Percentiles rank a stretch among this genome's conserved stretches.
Evolutionary conservation across 805 yeast genomes (phyloP).

Genomic region (Candida easanensis): DNA sequence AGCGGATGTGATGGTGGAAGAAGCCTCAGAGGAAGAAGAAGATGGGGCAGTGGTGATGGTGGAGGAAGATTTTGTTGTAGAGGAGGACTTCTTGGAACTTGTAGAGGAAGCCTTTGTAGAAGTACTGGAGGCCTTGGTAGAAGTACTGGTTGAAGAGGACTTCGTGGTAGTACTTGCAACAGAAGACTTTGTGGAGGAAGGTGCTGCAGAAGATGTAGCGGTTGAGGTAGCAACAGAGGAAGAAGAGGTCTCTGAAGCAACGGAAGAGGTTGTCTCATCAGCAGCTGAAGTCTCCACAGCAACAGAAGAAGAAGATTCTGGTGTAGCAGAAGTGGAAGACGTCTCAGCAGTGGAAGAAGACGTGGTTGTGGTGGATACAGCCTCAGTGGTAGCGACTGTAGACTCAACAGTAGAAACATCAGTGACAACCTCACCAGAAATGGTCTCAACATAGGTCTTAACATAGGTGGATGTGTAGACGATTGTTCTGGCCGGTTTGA

Average conservation of each 20-base stretch:
- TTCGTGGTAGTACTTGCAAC: background rate
- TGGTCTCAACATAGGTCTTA: slow-evolving; percentile 20
- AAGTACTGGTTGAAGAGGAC: background rate
- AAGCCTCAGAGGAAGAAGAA: slow-evolving; percentile 1
- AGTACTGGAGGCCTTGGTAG: background rate
- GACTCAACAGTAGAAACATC: slow-evolving; percentile 13
- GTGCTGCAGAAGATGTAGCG: background rate
- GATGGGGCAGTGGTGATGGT: slow-evolving; percentile 10
- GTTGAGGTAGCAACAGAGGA: slow-evolving; percentile 4
- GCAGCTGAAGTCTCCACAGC: background rate
- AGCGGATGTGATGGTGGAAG: slow-evolving; percentile 18
- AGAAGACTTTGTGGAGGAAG: slow-evolving; percentile 1
- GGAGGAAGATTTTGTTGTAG: slow-evolving; percentile 4
- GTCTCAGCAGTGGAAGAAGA: slow-evolving; percentile 6
- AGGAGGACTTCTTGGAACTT: background rate
- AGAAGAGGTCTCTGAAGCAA: slow-evolving; percentile 2
- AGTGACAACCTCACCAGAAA: slow-evolving; percentile 20
- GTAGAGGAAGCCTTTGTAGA: slow-evolving; percentile 1
- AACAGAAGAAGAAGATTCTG: slow-evolving; percentile 4
- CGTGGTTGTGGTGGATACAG: background rate
- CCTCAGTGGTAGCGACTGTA: slow-evolving; percentile 7
- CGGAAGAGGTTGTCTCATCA: too few relatives aligned
- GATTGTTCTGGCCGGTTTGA: slow-evolving; percentile 24
- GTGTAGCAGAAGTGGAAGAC: slow-evolving; percentile 1
- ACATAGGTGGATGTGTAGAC: slow-evolving; percentile 23